These are phyloP conservation scores for Cylindricascospora bacillispora DNA, from an alignment of 1,139 yeast species.

Conservation along the genomic window DNA sequence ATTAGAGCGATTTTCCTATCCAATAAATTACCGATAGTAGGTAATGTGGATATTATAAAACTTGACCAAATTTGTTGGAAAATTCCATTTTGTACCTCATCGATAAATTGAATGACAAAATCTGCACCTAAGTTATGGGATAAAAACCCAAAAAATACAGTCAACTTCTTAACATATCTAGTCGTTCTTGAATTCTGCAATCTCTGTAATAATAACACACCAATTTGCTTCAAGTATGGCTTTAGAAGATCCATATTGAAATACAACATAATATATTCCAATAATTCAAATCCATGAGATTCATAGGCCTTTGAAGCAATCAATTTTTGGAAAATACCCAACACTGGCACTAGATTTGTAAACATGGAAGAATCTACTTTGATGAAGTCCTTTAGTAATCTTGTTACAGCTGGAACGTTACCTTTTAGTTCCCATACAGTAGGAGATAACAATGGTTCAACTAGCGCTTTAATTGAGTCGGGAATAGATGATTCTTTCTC, in stretches of 20 bases:
- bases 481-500: slow-evolving; percentile 48
- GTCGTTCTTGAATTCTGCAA: slow-evolving; percentile 75
- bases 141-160: slow-evolving; percentile 46
- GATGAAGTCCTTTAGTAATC: slow-evolving; percentile 63
- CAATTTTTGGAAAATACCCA: slow-evolving; percentile 94
- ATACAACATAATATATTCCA: slow-evolving; percentile 53
- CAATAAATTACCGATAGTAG: slow-evolving; percentile 48
- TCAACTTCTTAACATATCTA: slow-evolving; percentile 60
- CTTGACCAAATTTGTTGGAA: slow-evolving; percentile 52
- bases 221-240: slow-evolving; percentile 58
- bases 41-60: slow-evolving; percentile 57
- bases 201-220: slow-evolving; percentile 64
- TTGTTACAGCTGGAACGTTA: slow-evolving; percentile 83
- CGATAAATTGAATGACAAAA: slow-evolving; percentile 30
- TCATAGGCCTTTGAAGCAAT: slow-evolving; percentile 79
- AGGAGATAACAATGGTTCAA: slow-evolving; percentile 79
- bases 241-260: slow-evolving; percentile 40
- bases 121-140: slow-evolving; percentile 31
- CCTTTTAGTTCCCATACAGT: slow-evolving; percentile 87
- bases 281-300: slow-evolving; percentile 66
- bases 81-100: slow-evolving; percentile 29
- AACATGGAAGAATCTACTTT: slow-evolving; percentile 46
- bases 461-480: slow-evolving; percentile 46
- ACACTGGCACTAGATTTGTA: slow-evolving; percentile 52
- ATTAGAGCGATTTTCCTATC: slow-evolving; percentile 68